Base-by-base conservation (phyloP, 2,329 filamentous ascomycete genomes). In the Coniochaeta ligniaria region DNA sequence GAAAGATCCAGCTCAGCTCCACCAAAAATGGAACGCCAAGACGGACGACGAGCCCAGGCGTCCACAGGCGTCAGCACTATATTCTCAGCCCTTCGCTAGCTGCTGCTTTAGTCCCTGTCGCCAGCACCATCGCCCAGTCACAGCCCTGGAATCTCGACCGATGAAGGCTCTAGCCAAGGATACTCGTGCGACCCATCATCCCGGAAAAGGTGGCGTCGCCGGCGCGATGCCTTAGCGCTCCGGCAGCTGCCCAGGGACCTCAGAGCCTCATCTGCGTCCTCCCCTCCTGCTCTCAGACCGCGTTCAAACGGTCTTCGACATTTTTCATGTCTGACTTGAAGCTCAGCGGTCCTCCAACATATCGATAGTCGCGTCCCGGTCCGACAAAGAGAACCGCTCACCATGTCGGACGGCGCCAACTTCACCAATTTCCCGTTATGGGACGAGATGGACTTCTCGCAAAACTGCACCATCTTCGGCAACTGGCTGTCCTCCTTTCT, bases 381-480 rank as follows among this genome's bases (percentile, higher is more conserved):
- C 6, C 35, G n/a, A 6, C 8, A 38, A n/a, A 24, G 31, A 22
- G 33, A 22, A 20, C 16, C n/a, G 31, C 28, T 14, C 58, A 52
- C 20, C 58, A 62, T 60, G 61, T 60, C 55, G 6, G 38, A 62
- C 12, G 59, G 55, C 20, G 36, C 24, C 47, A n/a, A 62, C 59
- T 62, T 60, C 36, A 56, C 55, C 20, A 16, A 22, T 14, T 50
- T 79, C 17, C 66, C 61, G 4, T 17, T 41, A 20, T 60, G 45
- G 54, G 55, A 56, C 17, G 50, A 65, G 16, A 63, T 66, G 60
- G 54, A 66, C 59, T 67, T 67, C 35, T 50, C 63, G 11, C 47
- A 50, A 3, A 61, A 67, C 60, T 67, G 66, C 57, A 57, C 59
- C 1, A 57, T 55, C n/a, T 66, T 59, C 33, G 64, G 64, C 35